A percentile compares a stretch with the other conserved stretches of the same genome.
These are phyloP conservation scores for Emergomyces orientalis DNA, from an alignment of 2,329 filamentous ascomycete genomes.

Conservation along the genomic window DNA sequence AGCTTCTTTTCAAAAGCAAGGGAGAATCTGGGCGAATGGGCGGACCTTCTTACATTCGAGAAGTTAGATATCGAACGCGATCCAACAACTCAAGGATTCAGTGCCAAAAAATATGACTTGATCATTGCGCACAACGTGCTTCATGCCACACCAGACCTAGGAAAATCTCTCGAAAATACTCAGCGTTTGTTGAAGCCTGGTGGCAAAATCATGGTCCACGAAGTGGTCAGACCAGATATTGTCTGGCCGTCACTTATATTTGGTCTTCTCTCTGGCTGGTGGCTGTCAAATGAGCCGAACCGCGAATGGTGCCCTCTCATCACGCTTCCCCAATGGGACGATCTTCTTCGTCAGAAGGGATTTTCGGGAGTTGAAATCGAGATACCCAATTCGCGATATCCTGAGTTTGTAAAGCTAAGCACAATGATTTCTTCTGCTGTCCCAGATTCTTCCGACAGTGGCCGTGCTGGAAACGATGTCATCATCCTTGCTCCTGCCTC, in stretches of 20 bases:
- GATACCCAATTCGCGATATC: conserved; percentile 10
- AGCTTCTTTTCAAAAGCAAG: conserved; percentile 35
- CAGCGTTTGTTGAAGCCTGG: conserved; percentile 35
- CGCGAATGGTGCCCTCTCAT: conserved; percentile 13
- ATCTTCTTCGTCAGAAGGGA: conserved; percentile 9
- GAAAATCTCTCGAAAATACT: conserved; percentile 24
- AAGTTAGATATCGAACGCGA: conserved; percentile 28
- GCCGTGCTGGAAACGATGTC: background rate
- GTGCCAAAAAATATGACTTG: conserved; percentile 26
- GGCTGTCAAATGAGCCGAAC: conserved; percentile 17
- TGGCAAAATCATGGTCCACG: conserved; percentile 37
- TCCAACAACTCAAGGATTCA: conserved; percentile 29
- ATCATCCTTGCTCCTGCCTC: conserved; percentile 5
- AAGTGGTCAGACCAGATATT: conserved; percentile 24
- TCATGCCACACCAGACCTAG: conserved; percentile 28
- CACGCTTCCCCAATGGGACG: conserved; percentile 10
- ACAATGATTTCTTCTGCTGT: conserved; percentile 16
- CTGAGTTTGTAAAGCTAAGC: conserved; percentile 16
- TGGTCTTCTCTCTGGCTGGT: conserved; percentile 21
- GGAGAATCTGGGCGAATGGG: conserved; percentile 20
- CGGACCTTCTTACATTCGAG: conserved; percentile 18
- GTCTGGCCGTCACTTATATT: conserved; percentile 14
- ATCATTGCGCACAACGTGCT: conserved; percentile 33
- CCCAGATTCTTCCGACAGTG: background rate
- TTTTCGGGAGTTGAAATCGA: conserved; percentile 14